phyloP scores from a whole-genome alignment of 75 land plant genomes.

The Cryptomeria japonica region DNA sequence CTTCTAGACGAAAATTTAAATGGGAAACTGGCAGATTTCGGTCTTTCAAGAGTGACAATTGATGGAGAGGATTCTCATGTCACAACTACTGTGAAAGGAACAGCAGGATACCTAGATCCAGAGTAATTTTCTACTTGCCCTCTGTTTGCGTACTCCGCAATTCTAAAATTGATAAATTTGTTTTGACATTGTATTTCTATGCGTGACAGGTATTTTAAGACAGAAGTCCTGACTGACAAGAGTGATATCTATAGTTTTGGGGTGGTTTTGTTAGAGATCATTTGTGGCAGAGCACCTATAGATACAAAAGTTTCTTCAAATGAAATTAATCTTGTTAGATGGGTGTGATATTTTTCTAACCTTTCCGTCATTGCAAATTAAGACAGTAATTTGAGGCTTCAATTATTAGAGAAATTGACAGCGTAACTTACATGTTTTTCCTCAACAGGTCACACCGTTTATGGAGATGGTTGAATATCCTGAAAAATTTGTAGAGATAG shows the following conservation, averaged over 20 bases:
- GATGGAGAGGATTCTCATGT: conserved; percentile 25
- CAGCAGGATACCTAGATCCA: conserved; percentile 36
- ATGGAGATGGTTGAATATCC: neutral
- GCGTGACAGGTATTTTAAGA: neutral
- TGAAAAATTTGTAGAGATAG: neutral
- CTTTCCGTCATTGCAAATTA: no score
- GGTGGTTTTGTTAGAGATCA: conserved; percentile 8
- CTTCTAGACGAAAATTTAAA: conserved; percentile 29
- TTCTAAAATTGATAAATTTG: neutral
- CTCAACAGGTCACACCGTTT: neutral
- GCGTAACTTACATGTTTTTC: no score
- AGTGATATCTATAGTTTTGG: conserved; percentile 23
- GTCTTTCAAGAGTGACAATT: conserved; percentile 29
- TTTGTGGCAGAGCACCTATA: neutral
- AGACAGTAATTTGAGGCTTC: no score
- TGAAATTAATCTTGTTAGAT: neutral
- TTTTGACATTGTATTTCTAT: neutral
- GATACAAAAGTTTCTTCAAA: neutral
- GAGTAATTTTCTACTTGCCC: conserved; percentile 20
- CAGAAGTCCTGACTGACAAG: conserved; percentile 10
- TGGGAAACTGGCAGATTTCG: conserved; percentile 38
- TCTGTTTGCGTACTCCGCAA: neutral
- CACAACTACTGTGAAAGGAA: conserved; percentile 30
- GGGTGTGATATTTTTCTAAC: neutral
- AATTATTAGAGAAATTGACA: no score